These are phyloP conservation scores for Yarrowia alimentaria DNA, from an alignment of 805 yeast genomes.

Conservation along the genomic window DNA sequence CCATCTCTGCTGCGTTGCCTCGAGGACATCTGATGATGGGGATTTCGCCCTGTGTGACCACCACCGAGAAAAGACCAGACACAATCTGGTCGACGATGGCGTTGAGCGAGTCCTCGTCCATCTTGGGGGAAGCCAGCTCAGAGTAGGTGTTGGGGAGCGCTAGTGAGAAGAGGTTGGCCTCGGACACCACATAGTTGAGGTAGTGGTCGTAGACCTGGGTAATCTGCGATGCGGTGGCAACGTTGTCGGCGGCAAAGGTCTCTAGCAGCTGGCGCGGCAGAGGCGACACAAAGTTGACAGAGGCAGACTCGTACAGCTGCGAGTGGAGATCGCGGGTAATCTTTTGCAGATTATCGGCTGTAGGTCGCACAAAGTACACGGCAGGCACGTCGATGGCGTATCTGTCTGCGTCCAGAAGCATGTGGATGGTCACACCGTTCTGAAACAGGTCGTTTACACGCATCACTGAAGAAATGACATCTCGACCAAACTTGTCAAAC, in stretches of 20 bases:
- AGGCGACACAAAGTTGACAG: slow-evolving; percentile 82
- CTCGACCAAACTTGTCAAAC: slow-evolving; percentile 76
- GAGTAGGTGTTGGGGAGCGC: slow-evolving; percentile 67
- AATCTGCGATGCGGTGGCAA: slow-evolving; percentile 63
- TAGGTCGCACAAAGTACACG: slow-evolving; percentile 87
- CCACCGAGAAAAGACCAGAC: slow-evolving; percentile 72
- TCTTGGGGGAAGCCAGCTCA: slow-evolving; percentile 63
- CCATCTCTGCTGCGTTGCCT: slow-evolving; percentile 94
- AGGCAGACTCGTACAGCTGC: slow-evolving; percentile 75
- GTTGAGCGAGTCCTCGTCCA: slow-evolving; percentile 74
- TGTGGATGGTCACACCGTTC: slow-evolving; percentile 90
- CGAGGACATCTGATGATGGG: slow-evolving; percentile 90
- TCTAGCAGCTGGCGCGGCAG: slow-evolving; percentile 77
- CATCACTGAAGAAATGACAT: slow-evolving; percentile 84
- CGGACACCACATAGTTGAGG: slow-evolving; percentile 86
- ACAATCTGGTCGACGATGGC: slow-evolving; percentile 66
- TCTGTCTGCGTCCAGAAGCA: slow-evolving; percentile 66
- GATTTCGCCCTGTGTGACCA: slow-evolving; percentile 72
- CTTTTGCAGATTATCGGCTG: slow-evolving; percentile 64
- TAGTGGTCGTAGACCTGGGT: slow-evolving; percentile 94
- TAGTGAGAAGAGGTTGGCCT: slow-evolving; percentile 82
- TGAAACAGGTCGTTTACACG: slow-evolving; percentile 86
- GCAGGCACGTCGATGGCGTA: slow-evolving; percentile 93
- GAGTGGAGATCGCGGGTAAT: slow-evolving; percentile 70
- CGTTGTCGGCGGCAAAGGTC: slow-evolving; percentile 79